A percentile compares a stretch with the other conserved stretches of the same genome.
These are phyloP conservation scores for Cornus suecica DNA, from an alignment of 148 eudicot species.

Conservation along the genomic window DNA sequence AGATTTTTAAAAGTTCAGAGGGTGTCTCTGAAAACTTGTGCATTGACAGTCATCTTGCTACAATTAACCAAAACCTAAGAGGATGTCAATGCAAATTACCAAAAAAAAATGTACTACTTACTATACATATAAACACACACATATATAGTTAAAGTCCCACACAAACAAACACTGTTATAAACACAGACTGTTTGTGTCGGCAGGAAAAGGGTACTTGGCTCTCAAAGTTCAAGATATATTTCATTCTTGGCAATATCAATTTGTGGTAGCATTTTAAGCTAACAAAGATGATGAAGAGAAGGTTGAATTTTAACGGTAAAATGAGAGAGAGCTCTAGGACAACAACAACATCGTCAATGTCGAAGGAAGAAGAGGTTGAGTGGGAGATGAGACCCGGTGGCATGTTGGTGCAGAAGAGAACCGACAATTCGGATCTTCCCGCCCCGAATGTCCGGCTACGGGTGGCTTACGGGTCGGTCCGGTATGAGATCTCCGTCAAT, in stretches of 20 bases:
- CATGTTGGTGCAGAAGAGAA: constrained; percentile 39
- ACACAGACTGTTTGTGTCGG: not conserved
- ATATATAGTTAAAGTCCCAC: not conserved
- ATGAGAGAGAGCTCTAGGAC: not conserved
- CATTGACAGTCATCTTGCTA: too few species aligned
- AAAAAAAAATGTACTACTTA: too few species aligned
- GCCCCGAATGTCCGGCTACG: constrained; percentile 31
- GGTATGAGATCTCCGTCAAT: constrained; percentile 32
- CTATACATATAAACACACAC: too few species aligned
- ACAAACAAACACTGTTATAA: not conserved
- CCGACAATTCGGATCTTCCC: constrained; percentile 15
- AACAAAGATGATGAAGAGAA: constrained; percentile 19
- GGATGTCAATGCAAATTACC: too few species aligned
- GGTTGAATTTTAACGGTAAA: constrained; percentile 13
- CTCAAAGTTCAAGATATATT: not conserved
- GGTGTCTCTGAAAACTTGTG: too few species aligned
- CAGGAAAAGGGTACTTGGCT: not conserved
- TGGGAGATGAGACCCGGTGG: constrained; percentile 49
- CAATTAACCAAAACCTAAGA: too few species aligned
- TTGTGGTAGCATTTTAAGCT: not conserved
- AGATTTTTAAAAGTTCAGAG: too few species aligned
- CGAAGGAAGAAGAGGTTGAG: constrained; percentile 24
- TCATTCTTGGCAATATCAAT: not conserved
- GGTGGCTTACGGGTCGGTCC: constrained; percentile 23
- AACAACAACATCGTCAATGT: constrained; percentile 2